These are phyloP conservation scores for Paracorniculantispora psalliotae DNA, from an alignment of 2,329 filamentous ascomycete species.

Conservation along the genomic window DNA sequence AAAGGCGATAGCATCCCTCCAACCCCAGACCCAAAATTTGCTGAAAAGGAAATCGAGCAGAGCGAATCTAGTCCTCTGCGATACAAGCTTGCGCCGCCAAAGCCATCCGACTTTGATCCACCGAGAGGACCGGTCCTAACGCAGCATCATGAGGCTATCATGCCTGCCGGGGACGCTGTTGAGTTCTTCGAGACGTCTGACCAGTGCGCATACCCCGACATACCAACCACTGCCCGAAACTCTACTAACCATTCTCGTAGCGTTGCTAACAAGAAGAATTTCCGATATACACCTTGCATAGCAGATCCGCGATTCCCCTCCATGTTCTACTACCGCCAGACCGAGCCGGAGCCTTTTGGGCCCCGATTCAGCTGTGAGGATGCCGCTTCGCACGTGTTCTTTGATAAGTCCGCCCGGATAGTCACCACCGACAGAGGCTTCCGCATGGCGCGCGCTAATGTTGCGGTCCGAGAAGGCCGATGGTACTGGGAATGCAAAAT, in stretches of 20 bases:
- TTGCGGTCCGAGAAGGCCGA: constrained; percentile 80
- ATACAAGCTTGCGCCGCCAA: constrained; percentile 61
- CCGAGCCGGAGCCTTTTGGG: constrained; percentile 77
- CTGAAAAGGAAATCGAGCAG: constrained; percentile 28
- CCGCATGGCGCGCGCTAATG: constrained; percentile 84
- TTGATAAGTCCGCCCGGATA: constrained; percentile 68
- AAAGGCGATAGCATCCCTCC: constrained; percentile 52
- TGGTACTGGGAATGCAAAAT: constrained; percentile 95
- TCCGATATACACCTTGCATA: constrained; percentile 86
- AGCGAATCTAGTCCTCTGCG: constrained; percentile 49
- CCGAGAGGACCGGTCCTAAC: constrained; percentile 54
- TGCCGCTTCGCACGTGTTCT: constrained; percentile 76
- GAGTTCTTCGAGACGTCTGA: constrained; percentile 61
- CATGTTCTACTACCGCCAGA: constrained; percentile 82
- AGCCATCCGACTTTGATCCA: constrained; percentile 56
- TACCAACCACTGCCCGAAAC: background rate
- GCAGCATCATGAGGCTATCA: constrained; percentile 48
- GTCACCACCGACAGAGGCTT: constrained; percentile 91
- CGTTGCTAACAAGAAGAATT: constrained; percentile 64
- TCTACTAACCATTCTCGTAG: constrained; percentile 25
- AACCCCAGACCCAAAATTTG: constrained; percentile 51
- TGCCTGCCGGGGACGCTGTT: constrained; percentile 45
- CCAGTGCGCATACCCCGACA: constrained; percentile 42
- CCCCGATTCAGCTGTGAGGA: constrained; percentile 91
- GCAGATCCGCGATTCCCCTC: constrained; percentile 83